Conservation (phyloP, 1,284 basidiomycete species). For the Ganoderma sp. region DNA sequence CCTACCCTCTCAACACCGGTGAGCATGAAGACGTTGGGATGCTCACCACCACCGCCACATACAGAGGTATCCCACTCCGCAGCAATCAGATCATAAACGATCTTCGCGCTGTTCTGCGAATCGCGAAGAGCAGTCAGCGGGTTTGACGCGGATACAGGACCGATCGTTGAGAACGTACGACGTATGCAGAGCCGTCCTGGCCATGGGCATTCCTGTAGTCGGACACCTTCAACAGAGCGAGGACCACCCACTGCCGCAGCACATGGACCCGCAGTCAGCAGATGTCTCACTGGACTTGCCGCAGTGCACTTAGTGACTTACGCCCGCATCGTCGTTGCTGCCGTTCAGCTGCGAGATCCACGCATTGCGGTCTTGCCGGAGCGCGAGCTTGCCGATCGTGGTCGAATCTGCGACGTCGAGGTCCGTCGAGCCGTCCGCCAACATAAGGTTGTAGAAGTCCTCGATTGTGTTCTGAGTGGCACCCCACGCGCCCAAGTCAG, state of each 20-base stretch:
- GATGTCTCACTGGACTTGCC: too few species aligned
- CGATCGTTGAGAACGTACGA: slow-evolving; percentile 38
- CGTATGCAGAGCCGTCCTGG: slow-evolving; percentile 43
- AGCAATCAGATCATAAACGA: slow-evolving; percentile 55
- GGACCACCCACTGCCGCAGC: slow-evolving; percentile 52
- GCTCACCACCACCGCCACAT: slow-evolving; percentile 50
- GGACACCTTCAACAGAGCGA: slow-evolving; percentile 59
- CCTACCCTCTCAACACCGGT: too few species aligned
- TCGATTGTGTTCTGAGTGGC: slow-evolving; percentile 54
- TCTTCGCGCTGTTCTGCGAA: slow-evolving; percentile 47
- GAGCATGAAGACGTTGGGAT: not conserved
- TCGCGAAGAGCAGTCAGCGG: not conserved
- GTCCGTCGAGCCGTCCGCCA: slow-evolving; percentile 46
- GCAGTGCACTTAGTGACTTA: slow-evolving; percentile 37
- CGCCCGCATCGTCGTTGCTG: slow-evolving; percentile 58
- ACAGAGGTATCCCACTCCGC: slow-evolving; percentile 48
- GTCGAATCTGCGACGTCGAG: slow-evolving; percentile 50
- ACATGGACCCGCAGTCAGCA: not conserved
- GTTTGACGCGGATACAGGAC: not conserved
- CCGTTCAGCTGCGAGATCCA: slow-evolving; percentile 52
- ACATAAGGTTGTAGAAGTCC: slow-evolving; percentile 61
- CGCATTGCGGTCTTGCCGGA: slow-evolving; percentile 40
- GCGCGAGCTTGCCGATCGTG: slow-evolving; percentile 49
- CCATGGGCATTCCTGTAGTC: slow-evolving; percentile 54
- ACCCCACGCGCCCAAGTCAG: not conserved